Conservation (phyloP, 2,329 filamentous ascomycete genomes). For the Saccharata proteae region DNA sequence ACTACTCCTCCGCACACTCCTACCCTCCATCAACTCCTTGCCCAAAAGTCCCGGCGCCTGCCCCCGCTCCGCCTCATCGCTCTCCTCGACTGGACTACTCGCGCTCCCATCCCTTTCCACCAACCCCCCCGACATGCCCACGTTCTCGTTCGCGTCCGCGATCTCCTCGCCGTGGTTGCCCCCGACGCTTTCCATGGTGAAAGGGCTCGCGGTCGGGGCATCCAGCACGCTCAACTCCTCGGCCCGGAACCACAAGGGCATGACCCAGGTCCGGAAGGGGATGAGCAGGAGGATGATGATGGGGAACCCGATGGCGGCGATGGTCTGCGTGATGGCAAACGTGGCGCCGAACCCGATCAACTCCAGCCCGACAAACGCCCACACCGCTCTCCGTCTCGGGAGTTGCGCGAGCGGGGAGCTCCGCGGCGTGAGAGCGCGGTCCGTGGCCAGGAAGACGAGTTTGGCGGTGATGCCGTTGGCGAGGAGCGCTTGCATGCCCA, state of each 20-base stretch:
- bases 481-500: slow-evolving; percentile 41
- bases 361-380: slow-evolving; percentile 40
- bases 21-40: slow-evolving; percentile 7
- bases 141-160: neutral
- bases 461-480: slow-evolving; percentile 43
- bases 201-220: slow-evolving; percentile 40
- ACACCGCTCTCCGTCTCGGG: slow-evolving; percentile 31
- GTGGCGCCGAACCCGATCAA: slow-evolving; percentile 39
- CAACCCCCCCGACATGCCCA: neutral
- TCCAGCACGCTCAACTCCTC: slow-evolving; percentile 40
- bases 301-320: slow-evolving; percentile 48
- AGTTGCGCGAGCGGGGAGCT: slow-evolving; percentile 36
- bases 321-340: slow-evolving; percentile 48
- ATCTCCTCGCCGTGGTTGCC: slow-evolving; percentile 17
- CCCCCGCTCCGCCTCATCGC: slow-evolving; percentile 18
- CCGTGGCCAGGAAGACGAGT: slow-evolving; percentile 35
- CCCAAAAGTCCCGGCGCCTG: slow-evolving; percentile 10
- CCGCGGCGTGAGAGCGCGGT: slow-evolving; percentile 35
- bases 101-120: neutral
- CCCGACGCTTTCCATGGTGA: slow-evolving; percentile 41
- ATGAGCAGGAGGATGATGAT: slow-evolving; percentile 46
- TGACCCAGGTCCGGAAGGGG: slow-evolving; percentile 37
- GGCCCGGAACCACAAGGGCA: slow-evolving; percentile 39
- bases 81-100: slow-evolving; percentile 13
- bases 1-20: slow-evolving; percentile 13